Percentiles rank a stretch among this genome's conserved stretches.
Evolutionary conservation across 306 rosid species (phyloP).

Genomic region (Malus orientalis): DNA sequence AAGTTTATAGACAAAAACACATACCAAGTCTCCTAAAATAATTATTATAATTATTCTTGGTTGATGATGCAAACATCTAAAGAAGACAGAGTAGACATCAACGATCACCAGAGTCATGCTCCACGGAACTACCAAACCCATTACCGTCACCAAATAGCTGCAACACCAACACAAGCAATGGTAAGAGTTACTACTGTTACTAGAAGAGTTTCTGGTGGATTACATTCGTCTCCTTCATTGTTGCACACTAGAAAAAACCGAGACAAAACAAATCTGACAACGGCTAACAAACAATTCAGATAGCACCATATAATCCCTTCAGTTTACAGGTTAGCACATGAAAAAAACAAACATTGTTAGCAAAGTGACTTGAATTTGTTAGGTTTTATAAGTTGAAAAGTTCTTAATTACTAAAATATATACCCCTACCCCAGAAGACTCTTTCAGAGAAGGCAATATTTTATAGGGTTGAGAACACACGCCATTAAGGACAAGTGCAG

Average conservation of each 20-base stretch:
- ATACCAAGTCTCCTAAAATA: constrained; percentile 68
- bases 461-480: not conserved
- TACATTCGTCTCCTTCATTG: not conserved
- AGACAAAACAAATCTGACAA: not conserved
- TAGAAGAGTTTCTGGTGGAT: not conserved
- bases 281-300: not conserved
- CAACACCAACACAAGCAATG: constrained; percentile 24
- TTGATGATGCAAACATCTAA: constrained; percentile 47
- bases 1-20: not conserved
- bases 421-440: not conserved
- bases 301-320: not conserved
- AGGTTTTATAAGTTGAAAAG: not conserved
- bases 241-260: not conserved
- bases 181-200: not conserved
- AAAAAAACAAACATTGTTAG: not conserved
- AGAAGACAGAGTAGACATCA: constrained; percentile 72
- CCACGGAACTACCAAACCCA: constrained; percentile 93
- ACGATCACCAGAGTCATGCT: constrained; percentile 64
- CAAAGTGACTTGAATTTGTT: not conserved
- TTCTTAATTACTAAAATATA: not conserved
- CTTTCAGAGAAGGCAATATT: not conserved
- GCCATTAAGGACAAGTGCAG: not conserved
- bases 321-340: not conserved
- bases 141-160: constrained; percentile 85
- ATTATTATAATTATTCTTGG: constrained; percentile 46